Evolutionary conservation across 371 early-diverging fungal genomes (phyloP), one percentile per base, ranked within the genome.

Genomic region (Mortierella sp.): DNA sequence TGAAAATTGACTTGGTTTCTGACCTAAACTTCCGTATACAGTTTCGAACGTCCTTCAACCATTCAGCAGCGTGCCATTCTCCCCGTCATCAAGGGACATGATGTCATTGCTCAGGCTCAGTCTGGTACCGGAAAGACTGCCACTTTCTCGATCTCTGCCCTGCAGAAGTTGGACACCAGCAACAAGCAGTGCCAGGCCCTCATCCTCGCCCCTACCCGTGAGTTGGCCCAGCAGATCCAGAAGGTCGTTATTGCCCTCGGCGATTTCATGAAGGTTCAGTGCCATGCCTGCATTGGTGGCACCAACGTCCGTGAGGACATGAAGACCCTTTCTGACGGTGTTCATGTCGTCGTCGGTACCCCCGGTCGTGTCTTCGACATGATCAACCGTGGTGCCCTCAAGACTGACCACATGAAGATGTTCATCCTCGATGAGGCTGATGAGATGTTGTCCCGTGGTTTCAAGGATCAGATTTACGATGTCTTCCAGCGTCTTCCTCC

Each of bases 41-140:
- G 91, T 89, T 96, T 96, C 85, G 96, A 96, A 80, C 91, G 92
- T 77, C 97, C 97, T 55, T 95, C 96, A 60, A 90, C 94, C 73
- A 96, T 97, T 89, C 97, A 97, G 87, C 94, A 95, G 81, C 90
- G 95, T 83, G 97, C 97, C 72, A 97, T 97, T 73, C 86, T 92
- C 86, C 94, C 95, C 58, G 94, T 97, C 52, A 85, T 94, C 72
- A 89, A 88, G 86, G 94, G 94, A 38, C 91, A 91, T 75, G 96
- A 97, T 88, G 96, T 97, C 73, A 96, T 96, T 80, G 96, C 96
- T 43, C 97, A 97, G 87, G 97, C 98, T 45, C 97, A 97, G 84
- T 97, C 97, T 76, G 98, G 99, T 86, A 98, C 98, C 61, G 99
- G 99, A 78, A 98, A 98, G 83, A 98, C 98, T 33, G 98, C 96